Evolutionary conservation across 2,329 filamentous ascomycete species (phyloP).

Genomic region (Nothopassalora personata): DNA sequence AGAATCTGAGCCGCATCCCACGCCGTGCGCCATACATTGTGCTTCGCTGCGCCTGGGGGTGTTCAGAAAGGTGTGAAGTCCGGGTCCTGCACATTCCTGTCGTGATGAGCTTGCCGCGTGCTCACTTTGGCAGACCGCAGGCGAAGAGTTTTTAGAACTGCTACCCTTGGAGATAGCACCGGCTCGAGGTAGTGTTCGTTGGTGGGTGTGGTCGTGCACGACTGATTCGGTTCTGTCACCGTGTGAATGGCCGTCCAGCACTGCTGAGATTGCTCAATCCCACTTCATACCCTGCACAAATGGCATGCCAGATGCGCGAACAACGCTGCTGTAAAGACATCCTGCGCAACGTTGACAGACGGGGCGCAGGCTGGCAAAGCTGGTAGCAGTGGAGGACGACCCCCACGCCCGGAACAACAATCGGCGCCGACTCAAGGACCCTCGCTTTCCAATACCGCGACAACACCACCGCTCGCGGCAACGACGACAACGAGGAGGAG

Average conservation of each 20-base stretch:
- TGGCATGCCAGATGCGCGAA: background rate
- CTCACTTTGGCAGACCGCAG: background rate
- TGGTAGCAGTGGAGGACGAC: too few relatives aligned
- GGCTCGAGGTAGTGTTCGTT: too few relatives aligned
- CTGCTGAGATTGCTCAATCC: background rate
- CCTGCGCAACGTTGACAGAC: background rate
- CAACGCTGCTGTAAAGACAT: background rate
- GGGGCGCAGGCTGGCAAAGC: background rate
- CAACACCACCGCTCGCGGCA: background rate
- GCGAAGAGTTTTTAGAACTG: background rate
- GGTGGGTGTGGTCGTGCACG: too few relatives aligned
- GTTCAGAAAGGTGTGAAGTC: background rate
- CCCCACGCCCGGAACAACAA: background rate
- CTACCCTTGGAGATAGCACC: too few relatives aligned
- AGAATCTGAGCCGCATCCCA: background rate
- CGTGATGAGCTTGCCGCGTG: too few relatives aligned
- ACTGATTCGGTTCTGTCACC: too few relatives aligned
- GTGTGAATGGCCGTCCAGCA: too few relatives aligned
- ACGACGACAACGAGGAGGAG: slow-evolving; percentile 4
- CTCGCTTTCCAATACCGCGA: background rate
- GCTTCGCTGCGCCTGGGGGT: background rate
- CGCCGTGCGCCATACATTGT: background rate
- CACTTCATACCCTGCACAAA: background rate
- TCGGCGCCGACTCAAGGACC: background rate
- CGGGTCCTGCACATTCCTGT: too few relatives aligned